Evolutionary conservation across 2,329 filamentous ascomycete species (phyloP).

Genomic region (Colletotrichum ledebouriae): DNA sequence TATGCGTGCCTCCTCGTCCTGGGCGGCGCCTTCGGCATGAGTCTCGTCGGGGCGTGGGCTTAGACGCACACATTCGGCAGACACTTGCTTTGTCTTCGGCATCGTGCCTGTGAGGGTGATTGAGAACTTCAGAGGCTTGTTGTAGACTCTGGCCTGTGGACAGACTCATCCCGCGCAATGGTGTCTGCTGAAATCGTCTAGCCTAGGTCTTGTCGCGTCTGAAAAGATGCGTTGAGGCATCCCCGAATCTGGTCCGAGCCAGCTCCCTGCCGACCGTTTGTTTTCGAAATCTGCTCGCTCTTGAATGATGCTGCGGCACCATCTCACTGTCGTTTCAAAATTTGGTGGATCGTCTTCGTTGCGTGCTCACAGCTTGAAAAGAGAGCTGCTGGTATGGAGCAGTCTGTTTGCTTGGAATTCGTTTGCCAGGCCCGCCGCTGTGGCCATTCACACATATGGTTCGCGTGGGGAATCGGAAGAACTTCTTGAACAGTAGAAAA

Average conservation of each 20-base stretch:
- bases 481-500: neutral
- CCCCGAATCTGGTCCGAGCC: neutral
- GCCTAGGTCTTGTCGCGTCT: neutral
- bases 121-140: neutral
- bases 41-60: conserved; percentile 74
- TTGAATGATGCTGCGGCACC: neutral
- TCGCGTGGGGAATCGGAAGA: too few relatives aligned
- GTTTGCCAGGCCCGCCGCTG: neutral
- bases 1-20: conserved; percentile 70
- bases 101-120: neutral
- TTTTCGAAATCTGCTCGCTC: too few relatives aligned
- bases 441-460: neutral
- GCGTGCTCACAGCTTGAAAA: neutral
- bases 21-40: conserved; percentile 72
- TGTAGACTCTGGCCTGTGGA: neutral
- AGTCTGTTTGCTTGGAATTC: neutral
- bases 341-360: neutral
- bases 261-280: too few relatives aligned
- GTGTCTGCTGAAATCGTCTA: neutral
- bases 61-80: conserved; percentile 48
- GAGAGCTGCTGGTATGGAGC: too few relatives aligned
- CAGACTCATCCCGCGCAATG: neutral
- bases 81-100: neutral
- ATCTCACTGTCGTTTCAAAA: neutral
- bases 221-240: conserved; percentile 28